phyloP scores from a whole-genome alignment of 371 early-diverging fungal species.

The Mortierella sp. region DNA sequence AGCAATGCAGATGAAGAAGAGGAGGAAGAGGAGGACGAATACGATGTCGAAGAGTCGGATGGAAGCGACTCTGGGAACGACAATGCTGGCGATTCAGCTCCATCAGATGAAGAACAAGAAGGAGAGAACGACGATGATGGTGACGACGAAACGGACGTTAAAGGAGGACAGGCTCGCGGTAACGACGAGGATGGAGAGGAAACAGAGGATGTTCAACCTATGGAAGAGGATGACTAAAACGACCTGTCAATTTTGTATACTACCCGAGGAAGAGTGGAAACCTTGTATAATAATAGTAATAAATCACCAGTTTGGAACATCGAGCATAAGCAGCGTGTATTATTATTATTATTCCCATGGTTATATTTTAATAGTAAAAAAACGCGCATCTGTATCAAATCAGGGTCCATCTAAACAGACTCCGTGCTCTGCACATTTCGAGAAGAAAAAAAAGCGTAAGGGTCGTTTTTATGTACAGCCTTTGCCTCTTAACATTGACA shows the following conservation, averaged over 20 bases:
- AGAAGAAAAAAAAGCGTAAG: no score
- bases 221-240: conserved; percentile 2
- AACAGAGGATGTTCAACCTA: background rate
- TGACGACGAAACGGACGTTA: background rate
- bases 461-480: no score
- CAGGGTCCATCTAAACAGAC: no score
- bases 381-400: no score
- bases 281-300: background rate
- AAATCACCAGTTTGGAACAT: background rate
- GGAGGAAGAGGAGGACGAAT: conserved; percentile 24
- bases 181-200: conserved; percentile 5
- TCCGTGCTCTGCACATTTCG: no score
- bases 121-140: background rate
- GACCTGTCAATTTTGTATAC: background rate
- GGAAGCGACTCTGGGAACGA: conserved; percentile 22
- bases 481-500: no score
- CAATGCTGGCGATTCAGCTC: background rate
- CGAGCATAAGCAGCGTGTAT: no score
- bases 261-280: background rate
- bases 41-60: conserved; percentile 26
- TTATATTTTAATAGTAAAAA: no score
- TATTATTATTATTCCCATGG: no score
- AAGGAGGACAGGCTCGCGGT: background rate
- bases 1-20: conserved; percentile 18
- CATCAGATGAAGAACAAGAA: conserved; percentile 13